Evolutionary conservation across 495 filamentous ascomycete species (phyloP), one percentile per base, ranked within the genome.

Genomic region (Lasiosphaeria miniovina): DNA sequence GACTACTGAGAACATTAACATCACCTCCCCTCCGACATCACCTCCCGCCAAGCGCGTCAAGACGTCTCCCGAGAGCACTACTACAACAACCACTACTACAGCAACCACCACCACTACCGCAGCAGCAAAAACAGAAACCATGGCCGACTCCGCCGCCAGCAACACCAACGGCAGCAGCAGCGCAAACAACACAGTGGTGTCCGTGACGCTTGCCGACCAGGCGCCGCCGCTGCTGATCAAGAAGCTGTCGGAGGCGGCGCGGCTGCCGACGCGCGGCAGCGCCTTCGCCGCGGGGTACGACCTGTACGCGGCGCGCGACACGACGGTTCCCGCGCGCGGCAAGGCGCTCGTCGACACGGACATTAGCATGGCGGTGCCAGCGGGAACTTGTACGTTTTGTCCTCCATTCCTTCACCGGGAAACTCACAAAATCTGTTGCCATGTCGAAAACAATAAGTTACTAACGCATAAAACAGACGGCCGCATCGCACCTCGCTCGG

Each of bases 221-320:
- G 54, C 73, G 4, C 87, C 87, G 14, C 74, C 88, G 11, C 81
- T 96, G 38, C 82, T 90, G 49, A 86, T 98, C 68, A 92, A 96
- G 83, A 91, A 93, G 71, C 86, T 98, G 55, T 85, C 87, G 14
- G 72, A 82, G 17, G 82, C 84, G 35, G 94, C 84, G 8, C 82
- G 79, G 15, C 81, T 90, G 36, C 94, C 94, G 6, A 98, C 92
- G 0, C 84, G 93, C 61, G 93, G 93, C 52, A 93, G 88, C 64
- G 87, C 88, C 38, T 92, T 92, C 66, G 89, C 93, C 0, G 94
- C 94, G 4, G 94, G 94, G 4, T 96, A 97, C 74, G 94, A 98
- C 78, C 65, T 98, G 43, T 98, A 79, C 68, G 86, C 86, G 52
- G 82, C 92, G 4, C 83, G 83, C 64, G 81, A 86, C 49, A 87